Conservation (phyloP, 305 asterid genomes). For the Rubia occidens region DNA sequence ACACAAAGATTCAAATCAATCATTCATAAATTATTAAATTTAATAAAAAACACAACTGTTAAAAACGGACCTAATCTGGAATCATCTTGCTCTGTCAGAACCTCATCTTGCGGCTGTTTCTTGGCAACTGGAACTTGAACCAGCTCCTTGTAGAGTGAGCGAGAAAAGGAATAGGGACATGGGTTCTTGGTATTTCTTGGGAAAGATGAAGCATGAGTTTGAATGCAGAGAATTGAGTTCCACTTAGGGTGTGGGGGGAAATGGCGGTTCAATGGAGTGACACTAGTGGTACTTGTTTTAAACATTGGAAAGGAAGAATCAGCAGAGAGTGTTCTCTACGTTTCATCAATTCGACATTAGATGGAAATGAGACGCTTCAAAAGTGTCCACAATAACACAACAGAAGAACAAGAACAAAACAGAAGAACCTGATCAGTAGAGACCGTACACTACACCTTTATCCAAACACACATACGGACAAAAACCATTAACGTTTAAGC, state of each 20-base stretch:
- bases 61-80: conserved; percentile 22
- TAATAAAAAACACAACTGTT: not conserved
- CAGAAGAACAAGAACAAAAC: not conserved
- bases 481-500: too few species aligned
- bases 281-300: not conserved
- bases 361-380: not conserved
- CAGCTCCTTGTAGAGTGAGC: conserved; percentile 16
- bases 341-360: not conserved
- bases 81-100: conserved; percentile 23
- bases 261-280: not conserved
- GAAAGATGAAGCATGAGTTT: not conserved
- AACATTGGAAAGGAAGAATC: conserved; percentile 7
- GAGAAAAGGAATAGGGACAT: conserved; percentile 10
- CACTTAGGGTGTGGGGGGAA: not conserved
- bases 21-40: not conserved
- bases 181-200: conserved; percentile 1
- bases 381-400: not conserved
- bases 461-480: too few species aligned
- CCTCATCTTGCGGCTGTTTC: conserved; percentile 18
- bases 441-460: too few species aligned
- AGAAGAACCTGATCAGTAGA: not conserved
- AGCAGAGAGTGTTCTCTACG: not conserved
- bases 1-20: conserved; percentile 1
- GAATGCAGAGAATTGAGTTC: not conserved
- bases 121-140: conserved; percentile 23